Evolutionary conservation across 306 rosid genomes (phyloP).

Genomic region (Quercus alba): DNA sequence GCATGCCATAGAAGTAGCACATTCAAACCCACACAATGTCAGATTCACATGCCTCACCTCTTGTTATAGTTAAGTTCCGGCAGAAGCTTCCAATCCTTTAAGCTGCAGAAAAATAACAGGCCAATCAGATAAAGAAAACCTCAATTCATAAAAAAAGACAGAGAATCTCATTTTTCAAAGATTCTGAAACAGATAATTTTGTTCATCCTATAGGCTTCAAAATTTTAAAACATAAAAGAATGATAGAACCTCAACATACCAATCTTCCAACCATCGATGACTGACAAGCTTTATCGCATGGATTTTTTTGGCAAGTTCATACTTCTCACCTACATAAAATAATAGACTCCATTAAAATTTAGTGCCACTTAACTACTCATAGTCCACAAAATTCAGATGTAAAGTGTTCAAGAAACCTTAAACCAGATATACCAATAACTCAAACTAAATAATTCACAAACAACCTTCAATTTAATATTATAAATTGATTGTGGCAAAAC

Average conservation of each 20-base stretch:
- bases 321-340: conserved; percentile 72
- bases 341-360: background rate
- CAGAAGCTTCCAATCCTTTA: conserved; percentile 74
- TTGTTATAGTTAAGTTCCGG: conserved; percentile 66
- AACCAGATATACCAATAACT: background rate
- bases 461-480: background rate
- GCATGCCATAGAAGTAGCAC: conserved; percentile 12
- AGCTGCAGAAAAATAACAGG: conserved; percentile 48
- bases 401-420: too few relatives aligned
- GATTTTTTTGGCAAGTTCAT: conserved; percentile 76
- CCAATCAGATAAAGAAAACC: conserved; percentile 1
- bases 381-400: too few relatives aligned
- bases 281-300: conserved; percentile 71
- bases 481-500: background rate
- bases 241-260: conserved; percentile 38
- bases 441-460: background rate
- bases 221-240: background rate
- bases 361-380: background rate
- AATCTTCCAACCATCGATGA: conserved; percentile 93
- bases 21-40: conserved; percentile 18
- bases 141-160: conserved; percentile 18
- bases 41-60: conserved; percentile 49
- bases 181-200: background rate
- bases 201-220: background rate
- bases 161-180: background rate